Evolutionary conservation across 345 rosid genomes (phyloP).

Genomic region (Ceriops tagal): DNA sequence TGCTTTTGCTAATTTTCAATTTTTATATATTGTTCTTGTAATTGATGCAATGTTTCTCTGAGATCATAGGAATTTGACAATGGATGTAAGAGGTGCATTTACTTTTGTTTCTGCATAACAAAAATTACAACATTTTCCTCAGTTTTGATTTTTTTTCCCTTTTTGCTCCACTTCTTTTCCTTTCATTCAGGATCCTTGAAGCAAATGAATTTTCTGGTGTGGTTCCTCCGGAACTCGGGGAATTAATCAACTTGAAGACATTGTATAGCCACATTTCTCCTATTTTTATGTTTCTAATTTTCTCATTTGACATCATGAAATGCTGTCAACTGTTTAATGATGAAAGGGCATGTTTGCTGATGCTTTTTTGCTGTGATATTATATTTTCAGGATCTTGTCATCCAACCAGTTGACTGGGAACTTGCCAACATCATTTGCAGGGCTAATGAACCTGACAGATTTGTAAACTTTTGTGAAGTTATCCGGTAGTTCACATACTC

Average conservation of each 20-base stretch:
- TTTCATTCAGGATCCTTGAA: constrained; percentile 51
- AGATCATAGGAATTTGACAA: no score
- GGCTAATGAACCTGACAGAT: constrained; percentile 40
- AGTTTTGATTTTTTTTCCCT: not conserved
- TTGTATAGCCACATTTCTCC: constrained; percentile 35
- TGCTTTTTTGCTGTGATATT: not conserved
- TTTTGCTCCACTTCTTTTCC: not conserved
- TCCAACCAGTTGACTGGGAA: constrained; percentile 51
- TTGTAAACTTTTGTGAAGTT: constrained; percentile 35
- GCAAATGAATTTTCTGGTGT: constrained; percentile 55
- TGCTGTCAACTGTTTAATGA: not conserved
- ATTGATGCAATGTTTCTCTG: not conserved
- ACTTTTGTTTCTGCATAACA: no score
- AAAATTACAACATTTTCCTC: no score
- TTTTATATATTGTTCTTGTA: not conserved
- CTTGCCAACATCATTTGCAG: constrained; percentile 41
- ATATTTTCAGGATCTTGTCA: constrained; percentile 46
- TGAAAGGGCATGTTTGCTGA: not conserved
- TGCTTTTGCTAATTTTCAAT: not conserved
- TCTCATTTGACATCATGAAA: not conserved
- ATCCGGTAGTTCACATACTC: not conserved
- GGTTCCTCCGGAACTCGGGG: constrained; percentile 51
- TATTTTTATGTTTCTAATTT: not conserved
- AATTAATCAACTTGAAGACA: constrained; percentile 39
- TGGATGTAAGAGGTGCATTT: no score